Evolutionary conservation across 1,284 basidiomycete species (phyloP), one percentile per base, ranked within the genome.

Genomic region (Ceratobasidium sp.): DNA sequence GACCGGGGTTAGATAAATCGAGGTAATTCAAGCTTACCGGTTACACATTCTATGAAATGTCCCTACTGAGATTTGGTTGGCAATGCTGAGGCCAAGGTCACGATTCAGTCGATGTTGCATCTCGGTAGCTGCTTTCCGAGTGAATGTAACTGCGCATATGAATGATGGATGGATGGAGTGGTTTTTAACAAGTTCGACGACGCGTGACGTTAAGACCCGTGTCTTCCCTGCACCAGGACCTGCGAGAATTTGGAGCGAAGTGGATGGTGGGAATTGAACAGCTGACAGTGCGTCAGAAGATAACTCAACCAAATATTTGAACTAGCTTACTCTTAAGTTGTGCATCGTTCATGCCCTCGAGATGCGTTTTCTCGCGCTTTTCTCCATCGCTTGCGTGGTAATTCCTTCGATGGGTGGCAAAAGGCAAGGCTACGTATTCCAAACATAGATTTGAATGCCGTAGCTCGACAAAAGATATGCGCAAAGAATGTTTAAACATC

Each of bases 101-200:
- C n/a, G 9, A 6, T 84, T 82, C 27, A 98, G 83, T 2, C 96
- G 87, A 77, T 89, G 86, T 76, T 89, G 87, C 95, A 97, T 96
- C 84, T 97, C 95, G 77, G 89, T 91, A 0, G 95, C 94, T 5
- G 95, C 94, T 83, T 96, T 96, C 85, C 96, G 95, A 5, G 92
- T 94, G 81, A 94, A 94, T 0, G 93, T 94, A 1, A 95, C 92
- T 0, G 92, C 92, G 76, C 90, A 92, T 82, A 95, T 92, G 56
- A 89, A 85, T 6, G 85, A 84, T 0, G 93, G 89, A 8, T 84
- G 81, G 31, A 91, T 81, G 14, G 80, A 80, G 79, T 91, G 89
- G 53, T 87, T 82, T 22, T 89, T 82, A 50, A 95, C 89, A 22
- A 96, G 85, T 80, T 94, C 87, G 0, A 91, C 93, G 45, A 96